Percentiles rank a stretch among this genome's conserved stretches.
phyloP scores from a whole-genome alignment of 2,329 filamentous ascomycete species.

The Clonostachys rhizophaga region DNA sequence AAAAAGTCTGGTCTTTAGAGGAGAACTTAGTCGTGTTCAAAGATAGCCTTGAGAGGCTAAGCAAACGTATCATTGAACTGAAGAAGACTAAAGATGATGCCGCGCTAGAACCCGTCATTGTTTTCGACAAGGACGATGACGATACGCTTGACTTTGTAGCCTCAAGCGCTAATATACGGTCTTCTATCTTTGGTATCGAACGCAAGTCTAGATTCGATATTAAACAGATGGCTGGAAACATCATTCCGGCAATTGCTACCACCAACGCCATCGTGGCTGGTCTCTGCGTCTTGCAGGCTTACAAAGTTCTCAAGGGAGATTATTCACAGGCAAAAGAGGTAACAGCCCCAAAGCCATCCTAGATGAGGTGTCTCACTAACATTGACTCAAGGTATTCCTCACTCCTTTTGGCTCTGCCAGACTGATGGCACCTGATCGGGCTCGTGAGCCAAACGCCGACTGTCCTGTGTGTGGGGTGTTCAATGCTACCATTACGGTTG shows the following conservation, averaged over 20 bases:
- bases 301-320: constrained; percentile 79
- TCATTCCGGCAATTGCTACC: constrained; percentile 96
- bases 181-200: constrained; percentile 84
- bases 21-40: constrained; percentile 86
- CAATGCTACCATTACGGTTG: constrained; percentile 62
- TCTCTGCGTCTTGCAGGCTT: constrained; percentile 85
- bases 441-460: constrained; percentile 66
- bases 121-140: constrained; percentile 94
- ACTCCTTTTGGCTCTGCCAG: constrained; percentile 59
- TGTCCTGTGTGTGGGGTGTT: constrained; percentile 81
- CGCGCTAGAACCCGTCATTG: constrained; percentile 60
- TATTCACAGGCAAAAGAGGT: constrained; percentile 72
- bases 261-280: constrained; percentile 96
- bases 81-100: constrained; percentile 43
- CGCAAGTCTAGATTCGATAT: constrained; percentile 90
- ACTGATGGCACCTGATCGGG: constrained; percentile 52
- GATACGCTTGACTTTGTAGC: constrained; percentile 95
- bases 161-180: constrained; percentile 84
- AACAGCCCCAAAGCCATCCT: constrained; percentile 8
- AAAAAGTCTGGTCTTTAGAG: constrained; percentile 72
- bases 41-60: constrained; percentile 75
- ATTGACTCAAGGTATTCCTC: constrained; percentile 61
- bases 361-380: background rate
- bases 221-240: constrained; percentile 99
- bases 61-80: constrained; percentile 64